These are phyloP conservation scores for Alternaria triticina DNA, from an alignment of 2,329 filamentous ascomycete species.

Conservation along the genomic window DNA sequence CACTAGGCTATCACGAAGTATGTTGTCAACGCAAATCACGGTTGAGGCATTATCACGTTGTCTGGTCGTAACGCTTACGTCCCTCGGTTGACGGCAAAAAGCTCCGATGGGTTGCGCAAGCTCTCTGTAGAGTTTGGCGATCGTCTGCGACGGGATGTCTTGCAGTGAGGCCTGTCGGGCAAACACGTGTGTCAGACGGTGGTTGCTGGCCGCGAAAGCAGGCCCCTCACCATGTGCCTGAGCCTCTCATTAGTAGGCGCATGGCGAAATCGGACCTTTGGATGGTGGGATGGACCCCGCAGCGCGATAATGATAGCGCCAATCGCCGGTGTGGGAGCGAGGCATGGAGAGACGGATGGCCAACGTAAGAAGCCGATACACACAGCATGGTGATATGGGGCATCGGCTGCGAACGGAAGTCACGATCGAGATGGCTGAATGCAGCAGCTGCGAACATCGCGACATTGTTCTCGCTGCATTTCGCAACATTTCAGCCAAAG, in stretches of 20 bases:
- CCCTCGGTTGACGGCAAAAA: not conserved
- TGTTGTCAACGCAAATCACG: slow-evolving; percentile 46
- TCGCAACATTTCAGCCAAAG: not conserved
- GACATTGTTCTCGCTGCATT: not conserved
- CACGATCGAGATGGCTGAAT: slow-evolving; percentile 1
- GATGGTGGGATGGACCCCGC: slow-evolving; percentile 30
- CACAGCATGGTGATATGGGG: slow-evolving; percentile 18
- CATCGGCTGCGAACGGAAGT: slow-evolving; percentile 39
- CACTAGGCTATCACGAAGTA: slow-evolving; percentile 50
- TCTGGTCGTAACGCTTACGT: slow-evolving; percentile 5
- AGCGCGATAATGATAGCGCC: slow-evolving; percentile 43
- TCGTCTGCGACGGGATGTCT: slow-evolving; percentile 11
- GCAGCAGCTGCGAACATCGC: not conserved
- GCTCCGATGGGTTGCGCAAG: not conserved
- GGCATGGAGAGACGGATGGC: slow-evolving; percentile 37
- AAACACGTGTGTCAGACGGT: slow-evolving; percentile 17
- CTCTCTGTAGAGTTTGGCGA: not conserved
- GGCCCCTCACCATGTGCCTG: slow-evolving; percentile 8
- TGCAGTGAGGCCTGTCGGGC: slow-evolving; percentile 7
- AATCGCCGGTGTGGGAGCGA: slow-evolving; percentile 33
- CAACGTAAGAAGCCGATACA: slow-evolving; percentile 9
- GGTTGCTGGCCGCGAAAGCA: slow-evolving; percentile 3
- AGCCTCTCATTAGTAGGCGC: slow-evolving; percentile 3
- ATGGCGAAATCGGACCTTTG: slow-evolving; percentile 39
- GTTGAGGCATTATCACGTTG: slow-evolving; percentile 41